Evolutionary conservation across 1,139 yeast species (phyloP).

Genomic region (Taiozyma onychis): DNA sequence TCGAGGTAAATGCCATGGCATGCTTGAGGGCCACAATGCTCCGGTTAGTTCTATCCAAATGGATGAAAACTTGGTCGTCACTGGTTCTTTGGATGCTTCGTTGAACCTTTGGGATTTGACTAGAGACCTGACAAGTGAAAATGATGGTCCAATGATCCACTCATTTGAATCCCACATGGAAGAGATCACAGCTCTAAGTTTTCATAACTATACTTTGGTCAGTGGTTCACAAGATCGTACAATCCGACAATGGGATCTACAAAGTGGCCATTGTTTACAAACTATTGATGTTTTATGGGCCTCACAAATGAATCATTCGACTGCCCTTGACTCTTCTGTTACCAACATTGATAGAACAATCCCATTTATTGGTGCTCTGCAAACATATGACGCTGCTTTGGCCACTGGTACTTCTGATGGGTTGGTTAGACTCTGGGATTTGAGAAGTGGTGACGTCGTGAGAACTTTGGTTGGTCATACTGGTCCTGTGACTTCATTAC

Average conservation of each 20-base stretch:
- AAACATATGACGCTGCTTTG: slow-evolving; percentile 63
- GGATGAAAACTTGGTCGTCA: slow-evolving; percentile 44
- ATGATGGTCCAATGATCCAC: slow-evolving; percentile 32
- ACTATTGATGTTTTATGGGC: slow-evolving; percentile 57
- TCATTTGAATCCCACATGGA: slow-evolving; percentile 60
- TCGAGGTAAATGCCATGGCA: slow-evolving; percentile 42
- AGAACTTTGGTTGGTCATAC: slow-evolving; percentile 66
- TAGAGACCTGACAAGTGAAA: slow-evolving; percentile 24
- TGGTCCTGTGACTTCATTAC: slow-evolving; percentile 61
- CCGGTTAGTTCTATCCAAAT: slow-evolving; percentile 54
- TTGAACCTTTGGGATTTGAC: slow-evolving; percentile 54
- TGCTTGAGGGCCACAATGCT: slow-evolving; percentile 49
- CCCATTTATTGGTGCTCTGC: slow-evolving; percentile 53
- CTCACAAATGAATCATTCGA: slow-evolving; percentile 23
- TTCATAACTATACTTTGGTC: slow-evolving; percentile 47
- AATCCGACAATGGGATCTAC: slow-evolving; percentile 82
- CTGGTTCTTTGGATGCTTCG: slow-evolving; percentile 61
- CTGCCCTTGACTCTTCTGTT: slow-evolving; percentile 12
- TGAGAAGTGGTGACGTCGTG: slow-evolving; percentile 63
- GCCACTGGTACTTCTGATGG: slow-evolving; percentile 80
- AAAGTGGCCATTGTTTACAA: slow-evolving; percentile 56
- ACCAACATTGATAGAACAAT: slow-evolving; percentile 10
- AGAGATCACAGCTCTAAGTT: slow-evolving; percentile 56
- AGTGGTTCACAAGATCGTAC: slow-evolving; percentile 92
- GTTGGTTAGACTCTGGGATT: slow-evolving; percentile 68